Base-by-base conservation (phyloP, 306 rosid genomes). In the Casuarina glauca region DNA sequence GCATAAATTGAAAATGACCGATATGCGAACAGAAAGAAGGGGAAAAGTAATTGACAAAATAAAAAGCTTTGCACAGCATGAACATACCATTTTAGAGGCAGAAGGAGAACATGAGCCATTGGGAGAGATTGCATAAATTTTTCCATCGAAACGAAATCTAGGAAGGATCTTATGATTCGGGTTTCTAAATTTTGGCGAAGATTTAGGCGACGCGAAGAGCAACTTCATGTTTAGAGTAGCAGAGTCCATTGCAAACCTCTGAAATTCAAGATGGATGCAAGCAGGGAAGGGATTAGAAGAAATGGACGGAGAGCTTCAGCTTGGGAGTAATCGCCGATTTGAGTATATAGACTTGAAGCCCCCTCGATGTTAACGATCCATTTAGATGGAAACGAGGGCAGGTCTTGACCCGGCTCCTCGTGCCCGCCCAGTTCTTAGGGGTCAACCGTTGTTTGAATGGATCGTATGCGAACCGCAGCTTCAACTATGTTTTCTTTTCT, bases 81-180 rank as follows among this genome's bases (percentile, higher is more conserved):
- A 54, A 6, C 20, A 54, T 17, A 88, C 89, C 85, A 77, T 84
- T 48, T 53, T 72, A 3, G 88, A 82, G 72, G 80, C 69, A 72
- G 88, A 72, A 61, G 44, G 41, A 71, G 77, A 64, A 76, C 64
- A 77, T 35, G 84, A 82, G 73, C 90, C 90, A 61, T 82, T 84
- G 39, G 82, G 41, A 51, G 74, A 80, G 50, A 85, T 6, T 58
- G 87, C 89, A 45, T 36, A 75, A 72, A 79, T 63, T 63, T 43
- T 88, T 71, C 76, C 60, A 12, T 41, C 42, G 55, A 58, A 72
- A 76, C 17, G 72, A 44, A 85, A 43, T n/a, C 75, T 76, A 4
- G 46, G 49, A n/a, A 32, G 58, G 38, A 81, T 55, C 16, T 51
- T 49, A 63, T 58, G 46, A 48, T 55, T 50, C 9, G 50, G 13